Conservation (phyloP, 2,329 filamentous ascomycete species). For the Colletotrichum falcatum region DNA sequence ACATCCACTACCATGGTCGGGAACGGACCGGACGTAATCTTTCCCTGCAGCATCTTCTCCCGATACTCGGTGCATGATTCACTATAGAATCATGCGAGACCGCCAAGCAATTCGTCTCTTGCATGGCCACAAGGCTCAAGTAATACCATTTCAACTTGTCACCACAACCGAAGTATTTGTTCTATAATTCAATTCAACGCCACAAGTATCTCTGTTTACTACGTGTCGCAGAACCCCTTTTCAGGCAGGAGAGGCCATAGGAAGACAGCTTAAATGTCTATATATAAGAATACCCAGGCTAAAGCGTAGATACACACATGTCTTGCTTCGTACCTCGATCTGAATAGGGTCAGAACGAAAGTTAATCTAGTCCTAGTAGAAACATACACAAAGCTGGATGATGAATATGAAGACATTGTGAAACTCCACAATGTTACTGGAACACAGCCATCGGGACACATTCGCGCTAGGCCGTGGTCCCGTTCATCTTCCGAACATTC, state of each 20-base stretch:
- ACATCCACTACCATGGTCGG: background rate
- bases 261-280: too few relatives aligned
- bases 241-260: too few relatives aligned
- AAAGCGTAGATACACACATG: too few relatives aligned
- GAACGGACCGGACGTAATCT: background rate
- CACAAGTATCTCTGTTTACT: background rate
- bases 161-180: accelerated
- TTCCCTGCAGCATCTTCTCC: background rate
- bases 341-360: too few relatives aligned
- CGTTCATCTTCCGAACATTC: background rate
- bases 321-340: too few relatives aligned
- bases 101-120: background rate
- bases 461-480: background rate
- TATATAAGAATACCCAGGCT: too few relatives aligned
- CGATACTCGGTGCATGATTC: background rate
- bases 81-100: background rate
- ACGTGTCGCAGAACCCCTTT: too few relatives aligned
- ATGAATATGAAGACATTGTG: too few relatives aligned
- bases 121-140: background rate
- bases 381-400: too few relatives aligned
- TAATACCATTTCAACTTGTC: background rate
- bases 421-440: too few relatives aligned
- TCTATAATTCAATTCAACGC: background rate
- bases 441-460: background rate
- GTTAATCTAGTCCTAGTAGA: too few relatives aligned